Evolutionary conservation across 1,139 yeast genomes (phyloP).

Genomic region (Candida albicans): DNA sequence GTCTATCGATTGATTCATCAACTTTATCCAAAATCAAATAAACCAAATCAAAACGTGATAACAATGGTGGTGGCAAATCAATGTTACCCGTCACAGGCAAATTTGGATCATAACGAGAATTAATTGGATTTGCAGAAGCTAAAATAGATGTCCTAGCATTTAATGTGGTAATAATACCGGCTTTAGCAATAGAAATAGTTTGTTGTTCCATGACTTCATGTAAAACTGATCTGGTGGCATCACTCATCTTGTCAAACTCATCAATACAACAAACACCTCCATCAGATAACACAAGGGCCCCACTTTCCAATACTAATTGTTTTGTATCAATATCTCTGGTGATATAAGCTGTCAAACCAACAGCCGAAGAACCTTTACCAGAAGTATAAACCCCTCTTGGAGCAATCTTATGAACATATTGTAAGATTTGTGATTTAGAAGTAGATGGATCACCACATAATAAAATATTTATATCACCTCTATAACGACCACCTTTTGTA

Average conservation of each 20-base stretch:
- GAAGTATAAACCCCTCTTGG: constrained; percentile 98
- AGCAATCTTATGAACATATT: constrained; percentile 94
- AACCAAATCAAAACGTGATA: constrained; percentile 92
- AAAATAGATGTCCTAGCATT: constrained; percentile 94
- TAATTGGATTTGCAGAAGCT: constrained; percentile 98
- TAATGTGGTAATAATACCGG: constrained; percentile 94
- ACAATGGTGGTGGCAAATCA: constrained; percentile 92
- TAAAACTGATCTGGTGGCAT: constrained; percentile 87
- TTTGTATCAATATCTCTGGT: constrained; percentile 93
- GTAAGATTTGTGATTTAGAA: constrained; percentile 88
- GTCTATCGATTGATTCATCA: constrained; percentile 80
- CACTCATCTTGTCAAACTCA: constrained; percentile 97
- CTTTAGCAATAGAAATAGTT: constrained; percentile 95
- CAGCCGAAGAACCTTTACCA: constrained; percentile 99
- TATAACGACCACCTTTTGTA: constrained; percentile 86
- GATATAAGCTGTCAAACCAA: constrained; percentile 95
- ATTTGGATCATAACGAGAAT: constrained; percentile 89
- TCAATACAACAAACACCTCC: constrained; percentile 99
- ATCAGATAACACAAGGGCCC: constrained; percentile 94
- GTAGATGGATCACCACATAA: constrained; percentile 99
- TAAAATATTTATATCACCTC: constrained; percentile 91
- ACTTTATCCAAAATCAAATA: constrained; percentile 90
- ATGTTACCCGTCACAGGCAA: constrained; percentile 93
- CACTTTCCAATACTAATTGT: constrained; percentile 90
- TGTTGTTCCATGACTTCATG: constrained; percentile 99